Evolutionary conservation across 2,329 filamentous ascomycete genomes (phyloP).

Genomic region (Nakataea oryzae): DNA sequence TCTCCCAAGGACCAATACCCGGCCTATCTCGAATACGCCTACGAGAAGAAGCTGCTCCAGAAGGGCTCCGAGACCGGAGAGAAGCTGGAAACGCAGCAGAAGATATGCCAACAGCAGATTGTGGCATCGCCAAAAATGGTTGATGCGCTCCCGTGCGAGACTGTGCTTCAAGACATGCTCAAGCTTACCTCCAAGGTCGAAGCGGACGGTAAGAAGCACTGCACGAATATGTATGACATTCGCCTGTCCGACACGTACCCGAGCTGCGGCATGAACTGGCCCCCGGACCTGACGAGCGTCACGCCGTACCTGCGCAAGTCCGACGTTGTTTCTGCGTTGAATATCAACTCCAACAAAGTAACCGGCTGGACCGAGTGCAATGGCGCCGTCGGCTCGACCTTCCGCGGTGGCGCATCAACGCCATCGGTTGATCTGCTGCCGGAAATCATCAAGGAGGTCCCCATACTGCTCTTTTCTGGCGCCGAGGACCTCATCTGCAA

Average conservation of each 20-base stretch:
- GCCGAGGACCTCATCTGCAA: conserved; percentile 96
- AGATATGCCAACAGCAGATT: conserved; percentile 56
- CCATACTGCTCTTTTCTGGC: conserved; percentile 82
- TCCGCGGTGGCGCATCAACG: conserved; percentile 58
- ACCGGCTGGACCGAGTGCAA: conserved; percentile 90
- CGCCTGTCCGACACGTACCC: conserved; percentile 71
- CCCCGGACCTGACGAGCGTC: conserved; percentile 68
- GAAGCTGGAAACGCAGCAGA: conserved; percentile 57
- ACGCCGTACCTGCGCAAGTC: conserved; percentile 73
- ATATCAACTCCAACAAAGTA: conserved; percentile 71
- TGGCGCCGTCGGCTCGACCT: conserved; percentile 63
- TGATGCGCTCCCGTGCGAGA: conserved; percentile 63
- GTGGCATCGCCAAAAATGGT: conserved; percentile 45
- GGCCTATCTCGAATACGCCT: conserved; percentile 72
- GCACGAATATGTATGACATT: conserved; percentile 96
- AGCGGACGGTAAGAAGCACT: conserved; percentile 34
- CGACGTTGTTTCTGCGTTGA: conserved; percentile 72
- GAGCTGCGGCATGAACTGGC: conserved; percentile 96
- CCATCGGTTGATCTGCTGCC: conserved; percentile 70
- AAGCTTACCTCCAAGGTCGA: conserved; percentile 44
- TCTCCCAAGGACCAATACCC: conserved; percentile 83
- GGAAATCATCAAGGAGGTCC: conserved; percentile 64
- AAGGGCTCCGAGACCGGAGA: conserved; percentile 54
- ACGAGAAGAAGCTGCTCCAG: conserved; percentile 62
- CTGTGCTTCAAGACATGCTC: conserved; percentile 64